Evolutionary conservation across 1,284 basidiomycete species (phyloP).

Genomic region (Sutorius eximius): DNA sequence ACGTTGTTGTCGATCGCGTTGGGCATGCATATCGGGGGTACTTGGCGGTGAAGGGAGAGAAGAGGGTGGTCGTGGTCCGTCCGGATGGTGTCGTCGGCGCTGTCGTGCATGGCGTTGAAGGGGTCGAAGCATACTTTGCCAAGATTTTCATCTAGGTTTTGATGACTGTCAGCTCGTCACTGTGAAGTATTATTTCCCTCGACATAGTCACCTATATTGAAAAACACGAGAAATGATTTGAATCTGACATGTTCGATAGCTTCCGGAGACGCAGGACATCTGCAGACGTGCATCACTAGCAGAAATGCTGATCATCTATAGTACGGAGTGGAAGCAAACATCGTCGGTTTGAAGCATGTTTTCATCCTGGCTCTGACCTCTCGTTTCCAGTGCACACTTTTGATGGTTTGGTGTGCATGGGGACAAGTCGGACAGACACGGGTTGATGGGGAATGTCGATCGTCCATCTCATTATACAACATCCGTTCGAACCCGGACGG

Average conservation of each 20-base stretch:
- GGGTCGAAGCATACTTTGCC: constrained; percentile 33
- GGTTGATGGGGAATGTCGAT: background rate
- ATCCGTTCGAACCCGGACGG: too few species aligned
- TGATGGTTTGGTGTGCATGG: background rate
- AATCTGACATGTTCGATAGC: too few species aligned
- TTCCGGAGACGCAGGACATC: too few species aligned
- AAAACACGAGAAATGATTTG: too few species aligned
- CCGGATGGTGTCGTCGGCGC: constrained; percentile 42
- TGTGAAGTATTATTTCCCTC: background rate
- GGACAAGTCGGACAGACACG: background rate
- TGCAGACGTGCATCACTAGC: too few species aligned
- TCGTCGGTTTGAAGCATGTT: too few species aligned
- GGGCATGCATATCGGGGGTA: constrained; percentile 26
- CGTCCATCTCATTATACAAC: background rate
- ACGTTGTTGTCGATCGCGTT: constrained; percentile 15
- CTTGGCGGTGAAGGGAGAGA: constrained; percentile 14
- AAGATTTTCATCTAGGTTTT: constrained; percentile 11
- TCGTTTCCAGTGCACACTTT: background rate
- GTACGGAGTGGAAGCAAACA: too few species aligned
- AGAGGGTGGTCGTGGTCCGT: constrained; percentile 30
- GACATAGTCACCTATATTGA: too few species aligned
- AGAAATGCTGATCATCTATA: too few species aligned
- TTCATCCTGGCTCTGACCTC: too few species aligned
- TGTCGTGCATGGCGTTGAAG: constrained; percentile 30
- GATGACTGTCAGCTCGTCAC: background rate